Base-by-base conservation (phyloP, 2,329 filamentous ascomycete genomes). In the Ophiocordyceps polyrhachis-furcata region DNA sequence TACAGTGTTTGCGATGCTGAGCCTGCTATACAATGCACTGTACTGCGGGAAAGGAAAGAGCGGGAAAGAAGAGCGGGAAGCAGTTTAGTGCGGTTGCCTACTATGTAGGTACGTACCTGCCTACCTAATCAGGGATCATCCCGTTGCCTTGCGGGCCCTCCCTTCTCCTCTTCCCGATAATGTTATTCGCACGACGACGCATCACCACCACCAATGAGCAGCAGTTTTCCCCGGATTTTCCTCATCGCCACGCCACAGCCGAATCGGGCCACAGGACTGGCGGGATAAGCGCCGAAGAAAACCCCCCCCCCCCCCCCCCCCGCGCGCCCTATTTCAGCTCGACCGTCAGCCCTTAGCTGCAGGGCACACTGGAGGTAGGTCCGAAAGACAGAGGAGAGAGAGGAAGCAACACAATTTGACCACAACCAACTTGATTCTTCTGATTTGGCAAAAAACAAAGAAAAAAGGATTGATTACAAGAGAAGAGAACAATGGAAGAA, bases 261-360 rank as follows among this genome's bases (percentile, higher is more conserved):
- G 15, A n/a, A 38, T 38, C 35, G 35, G n/a, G 20, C 31, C 44
- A 31, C 41, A 28, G n/a, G 31, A 45, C 41, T 40, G 44, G 44
- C 37, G 44, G 37, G 38, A 23, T 46, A 46, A 46, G 44, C 44
- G 44, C 44, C 41, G 21, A 35, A 17, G n/a, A 19, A 17, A 3
- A 17, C 35, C n/a, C n/a, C 17, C 7, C 32, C 15, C 8, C 32
- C 32, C n/a, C 32, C 32, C 17, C n/a, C 14, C 32, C 32, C n/a
- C n/a, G n/a, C n/a, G n/a, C 35, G n/a, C 25, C 25, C 8, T 28
- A 28, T 11, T 28, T 28, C n/a, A 38, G 35, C 35, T 38, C 31
- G 13, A 20, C n/a, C 41, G 25, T 31, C 41, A 20, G 44, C 28
- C 43, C 37, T 31, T 40, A 38, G 43, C 17, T 41, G 40, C 9